These are phyloP conservation scores for Letharia lupina DNA, from an alignment of 495 filamentous ascomycete species.

Conservation along the genomic window DNA sequence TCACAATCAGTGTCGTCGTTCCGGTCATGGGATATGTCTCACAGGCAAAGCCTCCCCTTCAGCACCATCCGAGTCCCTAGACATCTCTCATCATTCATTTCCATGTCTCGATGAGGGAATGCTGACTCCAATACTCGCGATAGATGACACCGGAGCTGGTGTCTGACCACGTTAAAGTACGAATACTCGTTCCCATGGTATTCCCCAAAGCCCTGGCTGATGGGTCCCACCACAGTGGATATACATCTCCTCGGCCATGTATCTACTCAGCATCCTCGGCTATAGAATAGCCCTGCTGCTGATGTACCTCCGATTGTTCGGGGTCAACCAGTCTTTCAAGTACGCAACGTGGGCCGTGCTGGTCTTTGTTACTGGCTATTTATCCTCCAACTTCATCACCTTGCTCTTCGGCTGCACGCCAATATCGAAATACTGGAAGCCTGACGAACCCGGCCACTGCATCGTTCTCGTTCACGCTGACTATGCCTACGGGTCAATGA, in stretches of 20 bases:
- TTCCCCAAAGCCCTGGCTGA: neutral
- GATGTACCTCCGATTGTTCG: slow-evolving; percentile 33
- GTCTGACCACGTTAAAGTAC: slow-evolving; percentile 3
- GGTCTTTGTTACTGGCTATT: slow-evolving; percentile 32
- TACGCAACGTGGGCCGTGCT: slow-evolving; percentile 30
- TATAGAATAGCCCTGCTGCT: slow-evolving; percentile 32
- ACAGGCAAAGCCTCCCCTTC: slow-evolving; percentile 15
- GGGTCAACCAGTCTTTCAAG: slow-evolving; percentile 27
- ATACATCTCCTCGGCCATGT: slow-evolving; percentile 32
- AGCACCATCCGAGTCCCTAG: slow-evolving; percentile 8
- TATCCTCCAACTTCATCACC: slow-evolving; percentile 31
- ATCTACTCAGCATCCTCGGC: slow-evolving; percentile 30
- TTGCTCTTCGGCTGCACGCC: slow-evolving; percentile 34
- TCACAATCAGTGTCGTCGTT: neutral
- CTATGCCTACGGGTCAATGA: slow-evolving; percentile 9
- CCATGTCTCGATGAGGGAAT: slow-evolving; percentile 12
- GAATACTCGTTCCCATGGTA: neutral
- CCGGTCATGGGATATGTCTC: slow-evolving; percentile 8
- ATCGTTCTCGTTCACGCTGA: slow-evolving; percentile 28
- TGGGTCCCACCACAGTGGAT: slow-evolving; percentile 24
- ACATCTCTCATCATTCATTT: neutral
- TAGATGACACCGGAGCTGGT: slow-evolving; percentile 17
- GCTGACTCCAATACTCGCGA: neutral
- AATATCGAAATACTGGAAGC: slow-evolving; percentile 31
- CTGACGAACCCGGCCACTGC: slow-evolving; percentile 29